A percentile compares a stretch with the other conserved stretches of the same genome.
Conservation (phyloP, 345 rosid genomes). For the Syzygium grande region DNA sequence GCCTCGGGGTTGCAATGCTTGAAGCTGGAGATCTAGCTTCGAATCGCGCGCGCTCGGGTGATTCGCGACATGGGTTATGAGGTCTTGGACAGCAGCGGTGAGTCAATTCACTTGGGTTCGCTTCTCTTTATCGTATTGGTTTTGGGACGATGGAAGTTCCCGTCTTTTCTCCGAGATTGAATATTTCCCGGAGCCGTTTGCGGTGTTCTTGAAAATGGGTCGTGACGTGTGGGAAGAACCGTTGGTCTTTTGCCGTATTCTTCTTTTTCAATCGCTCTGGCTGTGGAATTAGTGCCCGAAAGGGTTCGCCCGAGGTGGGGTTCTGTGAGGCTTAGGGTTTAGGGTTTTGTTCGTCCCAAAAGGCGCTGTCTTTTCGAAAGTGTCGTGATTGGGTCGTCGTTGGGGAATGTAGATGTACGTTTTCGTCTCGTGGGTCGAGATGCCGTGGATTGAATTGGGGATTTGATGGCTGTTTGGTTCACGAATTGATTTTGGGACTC, state of each 20-base stretch:
- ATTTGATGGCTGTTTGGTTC: not conserved
- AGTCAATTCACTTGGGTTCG: not conserved
- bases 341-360: conserved; percentile 6
- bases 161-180: not conserved
- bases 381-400: not conserved
- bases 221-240: not conserved
- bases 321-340: conserved; percentile 9
- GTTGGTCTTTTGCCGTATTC: not conserved
- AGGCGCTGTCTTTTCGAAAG: not conserved
- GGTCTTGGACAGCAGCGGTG: conserved; percentile 39
- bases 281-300: not conserved
- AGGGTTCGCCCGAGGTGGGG: not conserved
- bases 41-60: not conserved
- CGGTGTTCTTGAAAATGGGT: not conserved
- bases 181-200: not conserved
- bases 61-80: conserved; percentile 41
- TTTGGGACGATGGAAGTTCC: not conserved
- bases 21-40: not conserved
- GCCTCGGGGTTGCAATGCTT: not conserved
- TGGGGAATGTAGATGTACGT: not conserved
- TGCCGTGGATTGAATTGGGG: not conserved
- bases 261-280: not conserved
- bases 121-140: not conserved
- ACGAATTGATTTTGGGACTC: not conserved
- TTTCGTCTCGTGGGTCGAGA: not conserved